Evolutionary conservation across 1,284 basidiomycete species (phyloP), one percentile per base, ranked within the genome.

Genomic region (Tilletia horrida): DNA sequence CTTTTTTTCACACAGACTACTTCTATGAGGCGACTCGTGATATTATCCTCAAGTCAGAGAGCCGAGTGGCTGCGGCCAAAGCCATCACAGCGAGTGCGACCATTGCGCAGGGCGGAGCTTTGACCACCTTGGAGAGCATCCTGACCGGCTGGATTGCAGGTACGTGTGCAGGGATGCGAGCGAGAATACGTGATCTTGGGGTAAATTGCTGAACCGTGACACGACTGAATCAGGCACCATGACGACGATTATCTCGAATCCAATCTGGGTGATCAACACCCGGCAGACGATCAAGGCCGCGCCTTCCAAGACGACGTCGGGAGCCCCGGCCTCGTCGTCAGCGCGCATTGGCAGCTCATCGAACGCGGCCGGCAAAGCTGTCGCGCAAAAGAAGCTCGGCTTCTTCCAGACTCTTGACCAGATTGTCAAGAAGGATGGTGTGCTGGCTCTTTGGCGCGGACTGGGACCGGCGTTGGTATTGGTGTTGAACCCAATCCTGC

Each of bases 401-500:
- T 81, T 81, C 73, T 45, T 81, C n/a, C 86, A 91, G 77, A 91
- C 91, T 2, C 84, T 91, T 43, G 83, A 86, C 66, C 86, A 86
- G 71, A 92, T 98, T 70, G 76, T 93, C 50, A 85, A 87, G 64
- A 89, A 89, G 72, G 91, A 90, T 78, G 95, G 95, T 13, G 75
- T 88, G 23, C 82, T 85, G 23, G 94, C 90, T 0, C 90, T 99
- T 79, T 97, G 91, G 90, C 87, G 93, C 65, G 96, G 96, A n/a
- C 87, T 99, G 48, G 93, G 93, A 0, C 94, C 96, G 2, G 94
- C 95, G 18, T 85, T 98, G 64, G 87, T 94, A 43, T 86, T 98
- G 55, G 94, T 97, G 75, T 88, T 93, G 77, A 99, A 99, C 83
- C 96, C 96, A 8, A 91, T 99, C 43, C 86, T 98, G 50, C 87